These are phyloP conservation scores for Lolium multiflorum DNA, from an alignment of 176 grass and related monocot genomes.

Conservation along the genomic window DNA sequence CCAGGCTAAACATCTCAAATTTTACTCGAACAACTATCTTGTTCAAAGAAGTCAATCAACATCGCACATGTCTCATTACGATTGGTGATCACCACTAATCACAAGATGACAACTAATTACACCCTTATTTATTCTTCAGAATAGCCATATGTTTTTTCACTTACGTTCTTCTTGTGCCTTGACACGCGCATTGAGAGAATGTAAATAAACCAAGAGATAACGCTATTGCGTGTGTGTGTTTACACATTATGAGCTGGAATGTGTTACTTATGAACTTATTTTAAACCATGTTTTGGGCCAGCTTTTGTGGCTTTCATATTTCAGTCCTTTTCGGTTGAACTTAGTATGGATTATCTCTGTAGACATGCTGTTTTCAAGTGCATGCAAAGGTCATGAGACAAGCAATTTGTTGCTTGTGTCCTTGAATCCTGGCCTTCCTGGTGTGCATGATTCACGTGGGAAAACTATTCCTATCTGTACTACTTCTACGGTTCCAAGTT, in stretches of 20 bases:
- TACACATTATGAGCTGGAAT: slow-evolving; percentile 19
- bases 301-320: slow-evolving; percentile 12
- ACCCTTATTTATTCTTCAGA: background rate
- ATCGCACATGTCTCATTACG: slow-evolving; percentile 2
- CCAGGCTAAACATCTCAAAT: background rate
- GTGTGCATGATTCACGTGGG: background rate
- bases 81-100: slow-evolving; percentile 8
- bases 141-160: background rate
- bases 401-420: slow-evolving; percentile 12
- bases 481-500: no score
- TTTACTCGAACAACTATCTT: background rate
- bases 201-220: slow-evolving; percentile 28
- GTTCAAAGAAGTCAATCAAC: slow-evolving; percentile 22
- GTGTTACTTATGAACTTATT: background rate
- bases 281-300: slow-evolving; percentile 24
- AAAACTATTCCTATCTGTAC: background rate
- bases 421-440: background rate
- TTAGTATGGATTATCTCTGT: background rate
- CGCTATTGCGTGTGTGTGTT: background rate
- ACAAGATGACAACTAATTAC: background rate
- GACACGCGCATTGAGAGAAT: slow-evolving; percentile 14
- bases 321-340: background rate
- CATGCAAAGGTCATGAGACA: background rate
- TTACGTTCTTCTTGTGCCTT: slow-evolving; percentile 22
- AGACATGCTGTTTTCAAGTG: background rate